A percentile compares a stretch with the other conserved stretches of the same genome.
These are phyloP conservation scores for Akebia trifoliata DNA, from an alignment of 164 flowering plant species.

Conservation along the genomic window DNA sequence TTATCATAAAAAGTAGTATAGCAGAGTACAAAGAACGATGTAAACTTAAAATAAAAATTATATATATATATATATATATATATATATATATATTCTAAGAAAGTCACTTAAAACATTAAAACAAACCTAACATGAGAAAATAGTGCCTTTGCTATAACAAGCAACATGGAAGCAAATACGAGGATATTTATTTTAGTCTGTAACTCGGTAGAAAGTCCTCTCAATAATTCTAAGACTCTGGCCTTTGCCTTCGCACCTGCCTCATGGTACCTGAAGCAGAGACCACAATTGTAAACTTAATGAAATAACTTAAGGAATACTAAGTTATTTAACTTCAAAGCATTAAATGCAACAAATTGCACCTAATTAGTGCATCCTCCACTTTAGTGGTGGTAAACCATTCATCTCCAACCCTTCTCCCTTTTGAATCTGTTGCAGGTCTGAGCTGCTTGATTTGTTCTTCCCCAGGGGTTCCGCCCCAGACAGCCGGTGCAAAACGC, in stretches of 20 bases:
- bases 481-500: conserved; percentile 68
- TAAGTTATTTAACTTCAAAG: not conserved
- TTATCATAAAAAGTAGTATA: not conserved
- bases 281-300: conserved; percentile 9
- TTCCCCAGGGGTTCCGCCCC: conserved; percentile 89
- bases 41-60: not conserved
- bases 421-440: conserved; percentile 86
- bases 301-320: not conserved
- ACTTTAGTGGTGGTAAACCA: conserved; percentile 91
- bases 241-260: conserved; percentile 71
- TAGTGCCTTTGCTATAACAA: conserved; percentile 86
- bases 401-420: conserved; percentile 93
- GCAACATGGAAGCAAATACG: conserved; percentile 83
- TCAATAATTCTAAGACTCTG: conserved; percentile 67
- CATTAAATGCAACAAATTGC: conserved; percentile 1
- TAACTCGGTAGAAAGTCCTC: conserved; percentile 74
- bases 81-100: too few relatives aligned
- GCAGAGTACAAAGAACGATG: not conserved
- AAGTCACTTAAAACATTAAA: not conserved
- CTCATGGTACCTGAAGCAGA: conserved; percentile 70
- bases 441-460: conserved; percentile 81
- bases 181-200: conserved; percentile 73
- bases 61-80: not conserved
- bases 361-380: conserved; percentile 80
- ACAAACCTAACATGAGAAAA: conserved; percentile 87